Evolutionary conservation across 306 rosid species (phyloP).

Genomic region (Urtica urens): DNA sequence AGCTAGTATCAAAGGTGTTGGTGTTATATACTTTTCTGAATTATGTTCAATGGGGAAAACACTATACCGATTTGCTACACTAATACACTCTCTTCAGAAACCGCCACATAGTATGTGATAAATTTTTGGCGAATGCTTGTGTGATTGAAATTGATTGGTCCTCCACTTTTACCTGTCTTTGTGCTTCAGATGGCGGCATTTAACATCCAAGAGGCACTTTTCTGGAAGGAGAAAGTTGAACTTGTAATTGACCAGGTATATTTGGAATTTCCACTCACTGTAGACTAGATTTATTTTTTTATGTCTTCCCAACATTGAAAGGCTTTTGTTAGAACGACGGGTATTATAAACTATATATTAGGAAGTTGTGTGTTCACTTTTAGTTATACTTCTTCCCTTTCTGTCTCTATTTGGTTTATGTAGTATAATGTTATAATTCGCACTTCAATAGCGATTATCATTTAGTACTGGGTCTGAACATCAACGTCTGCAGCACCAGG

Average conservation of each 20-base stretch:
- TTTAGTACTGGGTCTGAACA: slow-evolving; percentile 12
- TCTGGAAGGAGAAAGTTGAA: slow-evolving; percentile 91
- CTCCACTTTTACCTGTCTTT: slow-evolving; percentile 8
- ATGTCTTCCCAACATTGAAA: too few species aligned
- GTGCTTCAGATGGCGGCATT: slow-evolving; percentile 90
- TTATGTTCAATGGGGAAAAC: background rate
- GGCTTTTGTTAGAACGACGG: too few species aligned
- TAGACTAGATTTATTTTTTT: too few species aligned
- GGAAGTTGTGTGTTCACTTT: background rate
- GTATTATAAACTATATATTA: background rate
- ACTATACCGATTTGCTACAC: background rate
- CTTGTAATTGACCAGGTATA: slow-evolving; percentile 86
- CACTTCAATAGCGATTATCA: slow-evolving; percentile 2
- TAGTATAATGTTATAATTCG: slow-evolving; percentile 1
- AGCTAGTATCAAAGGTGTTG: background rate
- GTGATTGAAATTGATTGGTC: background rate
- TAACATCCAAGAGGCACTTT: slow-evolving; percentile 93
- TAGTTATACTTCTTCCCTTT: background rate
- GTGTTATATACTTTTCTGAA: background rate
- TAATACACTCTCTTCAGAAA: background rate
- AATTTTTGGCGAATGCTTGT: background rate
- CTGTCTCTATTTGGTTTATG: background rate
- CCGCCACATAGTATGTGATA: background rate
- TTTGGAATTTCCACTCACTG: slow-evolving; percentile 3
- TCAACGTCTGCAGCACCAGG: slow-evolving; percentile 74